Evolutionary conservation across 768 basidiomycete genomes (phyloP).

Genomic region (Lentinula sp.): DNA sequence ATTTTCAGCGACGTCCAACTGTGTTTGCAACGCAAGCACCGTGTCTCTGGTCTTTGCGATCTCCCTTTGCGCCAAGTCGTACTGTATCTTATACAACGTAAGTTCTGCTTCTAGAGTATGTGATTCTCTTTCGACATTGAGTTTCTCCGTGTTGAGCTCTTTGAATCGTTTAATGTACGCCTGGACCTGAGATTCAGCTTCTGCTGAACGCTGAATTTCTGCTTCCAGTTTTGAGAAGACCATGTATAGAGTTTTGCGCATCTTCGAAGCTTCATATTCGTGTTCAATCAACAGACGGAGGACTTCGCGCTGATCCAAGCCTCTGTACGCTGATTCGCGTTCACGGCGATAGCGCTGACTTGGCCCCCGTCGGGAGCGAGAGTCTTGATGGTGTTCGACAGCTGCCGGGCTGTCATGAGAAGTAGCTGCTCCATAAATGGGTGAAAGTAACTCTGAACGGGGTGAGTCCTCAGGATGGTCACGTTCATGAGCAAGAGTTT

Average conservation of each 20-base stretch:
- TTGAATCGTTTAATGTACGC: neutral
- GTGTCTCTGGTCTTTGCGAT: conserved; percentile 1
- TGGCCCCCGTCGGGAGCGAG: conserved; percentile 19
- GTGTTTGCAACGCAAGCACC: neutral
- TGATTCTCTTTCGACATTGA: neutral
- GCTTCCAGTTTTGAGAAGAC: conserved; percentile 31
- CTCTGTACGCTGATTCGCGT: conserved; percentile 26
- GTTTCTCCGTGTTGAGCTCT: neutral
- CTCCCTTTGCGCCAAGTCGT: conserved; percentile 6
- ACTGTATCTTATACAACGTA: conserved; percentile 3
- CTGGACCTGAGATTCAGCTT: neutral
- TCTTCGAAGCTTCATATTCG: conserved; percentile 33
- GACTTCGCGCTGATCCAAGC: conserved; percentile 21
- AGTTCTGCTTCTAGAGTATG: conserved; percentile 2
- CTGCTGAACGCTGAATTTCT: conserved; percentile 12
- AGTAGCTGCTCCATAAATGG: neutral
- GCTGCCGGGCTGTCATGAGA: neutral
- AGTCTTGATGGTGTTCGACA: neutral
- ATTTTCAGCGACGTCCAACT: neutral
- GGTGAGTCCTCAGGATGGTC: neutral
- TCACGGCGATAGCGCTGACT: conserved; percentile 24
- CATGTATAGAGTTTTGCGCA: conserved; percentile 28
- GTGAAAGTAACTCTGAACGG: neutral
- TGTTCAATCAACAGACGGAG: conserved; percentile 29
- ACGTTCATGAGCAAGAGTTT: neutral